Evolutionary conservation across 768 basidiomycete genomes (phyloP).

Genomic region (Dendrothele bispora): DNA sequence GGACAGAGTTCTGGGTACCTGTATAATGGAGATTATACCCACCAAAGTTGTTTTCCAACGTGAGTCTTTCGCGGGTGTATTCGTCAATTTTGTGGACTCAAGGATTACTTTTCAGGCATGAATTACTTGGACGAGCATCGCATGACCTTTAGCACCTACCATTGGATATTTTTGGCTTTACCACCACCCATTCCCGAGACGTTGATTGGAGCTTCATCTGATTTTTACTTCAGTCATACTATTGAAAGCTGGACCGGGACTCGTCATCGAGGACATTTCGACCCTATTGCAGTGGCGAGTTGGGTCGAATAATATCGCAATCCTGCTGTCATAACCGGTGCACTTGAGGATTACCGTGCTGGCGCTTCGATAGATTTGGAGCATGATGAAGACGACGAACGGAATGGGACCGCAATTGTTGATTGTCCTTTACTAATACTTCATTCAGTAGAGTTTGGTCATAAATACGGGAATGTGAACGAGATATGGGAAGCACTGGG

Average conservation of each 20-base stretch:
- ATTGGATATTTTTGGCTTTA: slow-evolving; percentile 10
- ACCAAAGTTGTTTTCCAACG: slow-evolving; percentile 4
- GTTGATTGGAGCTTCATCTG: slow-evolving; percentile 8
- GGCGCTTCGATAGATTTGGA: slow-evolving; percentile 10
- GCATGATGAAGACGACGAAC: slow-evolving; percentile 7
- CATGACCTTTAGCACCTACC: background rate
- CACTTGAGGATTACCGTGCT: slow-evolving; percentile 9
- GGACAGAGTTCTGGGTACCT: background rate
- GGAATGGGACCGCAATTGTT: slow-evolving; percentile 1
- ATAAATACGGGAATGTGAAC: background rate
- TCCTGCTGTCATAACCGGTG: slow-evolving; percentile 6
- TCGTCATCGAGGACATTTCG: slow-evolving; percentile 3
- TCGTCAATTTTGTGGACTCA: background rate
- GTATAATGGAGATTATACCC: slow-evolving; percentile 9
- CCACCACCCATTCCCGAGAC: slow-evolving; percentile 8
- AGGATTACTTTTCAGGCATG: slow-evolving; percentile 1
- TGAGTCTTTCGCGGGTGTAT: background rate
- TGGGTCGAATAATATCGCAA: slow-evolving; percentile 10
- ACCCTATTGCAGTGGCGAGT: slow-evolving; percentile 2
- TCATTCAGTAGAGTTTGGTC: background rate
- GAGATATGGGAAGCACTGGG: slow-evolving; percentile 4
- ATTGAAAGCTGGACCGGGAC: slow-evolving; percentile 5
- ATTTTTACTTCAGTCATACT: slow-evolving; percentile 5
- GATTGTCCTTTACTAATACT: slow-evolving; percentile 6
- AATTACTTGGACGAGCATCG: background rate